These are phyloP conservation scores for Claviceps maximensis DNA, from an alignment of 2,329 filamentous ascomycete genomes.

Conservation along the genomic window DNA sequence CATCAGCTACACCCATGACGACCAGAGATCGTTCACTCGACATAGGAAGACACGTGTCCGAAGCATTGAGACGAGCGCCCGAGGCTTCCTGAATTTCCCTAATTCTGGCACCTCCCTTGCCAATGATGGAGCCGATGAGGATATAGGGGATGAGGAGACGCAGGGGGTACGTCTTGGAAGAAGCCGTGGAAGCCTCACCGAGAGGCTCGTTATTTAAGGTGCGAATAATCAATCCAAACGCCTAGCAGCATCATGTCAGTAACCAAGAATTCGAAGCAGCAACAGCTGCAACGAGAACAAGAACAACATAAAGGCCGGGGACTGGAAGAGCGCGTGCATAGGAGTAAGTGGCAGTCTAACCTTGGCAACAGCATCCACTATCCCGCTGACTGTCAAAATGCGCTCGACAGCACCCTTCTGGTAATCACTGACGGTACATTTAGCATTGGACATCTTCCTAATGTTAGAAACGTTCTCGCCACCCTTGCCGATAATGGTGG, in stretches of 20 bases:
- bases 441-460: constrained; percentile 84
- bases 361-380: constrained; percentile 94
- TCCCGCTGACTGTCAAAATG: constrained; percentile 91
- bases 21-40: constrained; percentile 97
- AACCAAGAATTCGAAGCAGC: not conserved
- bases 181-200: constrained; percentile 72
- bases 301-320: not conserved
- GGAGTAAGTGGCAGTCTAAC: constrained; percentile 31
- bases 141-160: constrained; percentile 93
- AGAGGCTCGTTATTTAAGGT: constrained; percentile 96
- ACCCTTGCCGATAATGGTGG: constrained; percentile 95
- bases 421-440: constrained; percentile 98
- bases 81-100: constrained; percentile 98
- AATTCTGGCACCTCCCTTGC: constrained; percentile 89
- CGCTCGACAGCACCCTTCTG: constrained; percentile 93
- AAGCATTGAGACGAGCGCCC: constrained; percentile 89
- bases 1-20: constrained; percentile 93
- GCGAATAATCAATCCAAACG: constrained; percentile 94
- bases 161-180: constrained; percentile 94
- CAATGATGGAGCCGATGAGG: constrained; percentile 95
- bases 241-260: constrained; percentile 37
- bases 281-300: not conserved
- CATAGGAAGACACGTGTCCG: constrained; percentile 83
- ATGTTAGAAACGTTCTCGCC: constrained; percentile 98
- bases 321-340: not conserved